These are phyloP conservation scores for Entelexis sorbosivorans DNA, from an alignment of 1,139 yeast species.

Conservation along the genomic window DNA sequence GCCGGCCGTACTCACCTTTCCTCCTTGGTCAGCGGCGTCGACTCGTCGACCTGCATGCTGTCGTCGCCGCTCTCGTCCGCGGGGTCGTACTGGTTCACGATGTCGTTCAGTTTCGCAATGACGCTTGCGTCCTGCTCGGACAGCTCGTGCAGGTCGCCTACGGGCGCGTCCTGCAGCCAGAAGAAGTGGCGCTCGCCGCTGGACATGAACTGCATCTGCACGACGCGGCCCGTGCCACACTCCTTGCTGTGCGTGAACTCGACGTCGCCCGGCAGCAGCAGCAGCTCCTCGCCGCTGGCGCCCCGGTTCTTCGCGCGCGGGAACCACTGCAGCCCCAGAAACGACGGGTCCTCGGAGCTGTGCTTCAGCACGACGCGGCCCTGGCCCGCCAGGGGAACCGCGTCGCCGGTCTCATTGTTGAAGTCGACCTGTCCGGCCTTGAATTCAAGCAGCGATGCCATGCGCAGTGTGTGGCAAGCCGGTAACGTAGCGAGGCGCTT, in stretches of 20 bases:
- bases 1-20: conserved; percentile 12
- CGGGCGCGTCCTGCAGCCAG: conserved; percentile 81
- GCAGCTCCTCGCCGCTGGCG: conserved; percentile 47
- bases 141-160: conserved; percentile 44
- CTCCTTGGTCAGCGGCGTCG: conserved; percentile 3
- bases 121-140: conserved; percentile 52
- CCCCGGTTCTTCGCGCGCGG: conserved; percentile 33
- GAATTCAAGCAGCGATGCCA: conserved; percentile 32
- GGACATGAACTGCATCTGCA: conserved; percentile 67
- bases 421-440: conserved; percentile 80
- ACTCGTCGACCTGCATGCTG: conserved; percentile 10
- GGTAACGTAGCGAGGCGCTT: no score
- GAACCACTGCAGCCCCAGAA: conserved; percentile 51
- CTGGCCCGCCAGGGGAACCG: conserved; percentile 66
- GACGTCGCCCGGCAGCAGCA: conserved; percentile 88
- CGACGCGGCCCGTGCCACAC: conserved; percentile 75
- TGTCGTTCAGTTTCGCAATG: conserved; percentile 42
- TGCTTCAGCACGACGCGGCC: conserved; percentile 62
- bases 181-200: conserved; percentile 77
- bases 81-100: conserved; percentile 40
- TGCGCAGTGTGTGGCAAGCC: not conserved
- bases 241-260: conserved; percentile 65
- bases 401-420: conserved; percentile 56
- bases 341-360: conserved; percentile 45
- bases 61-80: conserved; percentile 30